Conservation (phyloP, 2,329 filamentous ascomycete species). For the Colletotrichum tropicicola region DNA sequence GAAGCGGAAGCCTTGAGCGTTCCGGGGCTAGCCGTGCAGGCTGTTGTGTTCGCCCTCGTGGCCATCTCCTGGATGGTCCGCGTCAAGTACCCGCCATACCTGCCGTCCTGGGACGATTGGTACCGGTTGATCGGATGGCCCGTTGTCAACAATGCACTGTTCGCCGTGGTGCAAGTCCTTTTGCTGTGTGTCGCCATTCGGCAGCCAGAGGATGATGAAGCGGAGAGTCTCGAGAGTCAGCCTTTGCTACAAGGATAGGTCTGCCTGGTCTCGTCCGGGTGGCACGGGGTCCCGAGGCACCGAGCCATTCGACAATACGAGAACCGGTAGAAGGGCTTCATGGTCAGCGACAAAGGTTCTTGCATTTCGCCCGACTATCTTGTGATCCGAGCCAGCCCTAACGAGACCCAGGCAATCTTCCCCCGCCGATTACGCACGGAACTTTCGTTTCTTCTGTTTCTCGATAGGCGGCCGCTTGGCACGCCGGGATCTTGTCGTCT, state of each 20-base stretch:
- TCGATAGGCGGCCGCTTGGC: conserved; percentile 1
- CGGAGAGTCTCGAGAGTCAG: not conserved
- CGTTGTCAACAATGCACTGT: not conserved
- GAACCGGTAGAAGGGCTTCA: too few species aligned
- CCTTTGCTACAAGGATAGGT: not conserved
- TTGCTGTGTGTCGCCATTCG: not conserved
- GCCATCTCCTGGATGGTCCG: conserved; percentile 8
- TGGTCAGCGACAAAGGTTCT: too few species aligned
- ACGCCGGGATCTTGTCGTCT: not conserved
- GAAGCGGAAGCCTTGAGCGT: not conserved
- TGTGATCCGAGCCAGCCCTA: too few species aligned
- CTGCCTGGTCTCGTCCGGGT: not conserved
- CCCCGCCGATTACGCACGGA: not conserved
- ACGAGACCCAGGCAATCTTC: too few species aligned
- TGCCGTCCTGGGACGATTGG: not conserved
- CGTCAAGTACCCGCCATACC: not conserved
- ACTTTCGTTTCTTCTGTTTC: not conserved
- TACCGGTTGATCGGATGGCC: conserved; percentile 19
- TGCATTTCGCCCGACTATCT: too few species aligned
- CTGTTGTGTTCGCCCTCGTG: not conserved
- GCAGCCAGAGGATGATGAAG: not conserved
- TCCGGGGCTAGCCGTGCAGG: not conserved
- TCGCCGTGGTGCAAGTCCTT: not conserved
- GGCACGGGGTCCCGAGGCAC: too few species aligned
- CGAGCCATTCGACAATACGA: too few species aligned